Conservation (phyloP, 768 basidiomycete genomes). For the Rhizopogon rudus region DNA sequence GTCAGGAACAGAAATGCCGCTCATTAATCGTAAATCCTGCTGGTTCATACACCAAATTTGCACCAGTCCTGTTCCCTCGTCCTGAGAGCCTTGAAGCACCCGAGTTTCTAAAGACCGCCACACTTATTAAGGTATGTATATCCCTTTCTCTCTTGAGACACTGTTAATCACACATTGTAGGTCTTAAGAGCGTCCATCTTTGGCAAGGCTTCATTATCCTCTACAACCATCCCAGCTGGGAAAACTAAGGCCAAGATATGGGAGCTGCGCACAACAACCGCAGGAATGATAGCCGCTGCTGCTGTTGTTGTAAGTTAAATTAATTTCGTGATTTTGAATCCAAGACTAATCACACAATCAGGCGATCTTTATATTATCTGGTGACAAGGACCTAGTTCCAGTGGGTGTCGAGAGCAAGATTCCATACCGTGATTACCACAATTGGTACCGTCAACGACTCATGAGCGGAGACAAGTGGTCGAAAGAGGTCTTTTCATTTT, state of each 20-base stretch:
- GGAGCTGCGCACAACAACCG: not conserved
- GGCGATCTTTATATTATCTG: slow-evolving; percentile 5
- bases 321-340: too few relatives aligned
- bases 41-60: slow-evolving; percentile 1
- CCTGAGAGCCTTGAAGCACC: not conserved
- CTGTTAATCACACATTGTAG: not conserved
- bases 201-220: not conserved
- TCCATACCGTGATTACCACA: too few relatives aligned
- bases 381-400: not conserved
- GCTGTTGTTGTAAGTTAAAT: slow-evolving; percentile 2
- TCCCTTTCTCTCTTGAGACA: not conserved
- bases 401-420: too few relatives aligned
- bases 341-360: not conserved
- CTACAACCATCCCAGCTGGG: not conserved
- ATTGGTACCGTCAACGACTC: too few relatives aligned
- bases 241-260: slow-evolving; percentile 3
- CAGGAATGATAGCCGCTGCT: slow-evolving; percentile 1
- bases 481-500: too few relatives aligned
- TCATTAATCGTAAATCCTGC: not conserved
- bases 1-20: not conserved
- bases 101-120: not conserved
- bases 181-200: not conserved
- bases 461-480: too few relatives aligned
- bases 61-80: not conserved
- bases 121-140: not conserved